phyloP scores from a whole-genome alignment of 768 basidiomycete genomes.

The Phlebiopsis flavidoalba region DNA sequence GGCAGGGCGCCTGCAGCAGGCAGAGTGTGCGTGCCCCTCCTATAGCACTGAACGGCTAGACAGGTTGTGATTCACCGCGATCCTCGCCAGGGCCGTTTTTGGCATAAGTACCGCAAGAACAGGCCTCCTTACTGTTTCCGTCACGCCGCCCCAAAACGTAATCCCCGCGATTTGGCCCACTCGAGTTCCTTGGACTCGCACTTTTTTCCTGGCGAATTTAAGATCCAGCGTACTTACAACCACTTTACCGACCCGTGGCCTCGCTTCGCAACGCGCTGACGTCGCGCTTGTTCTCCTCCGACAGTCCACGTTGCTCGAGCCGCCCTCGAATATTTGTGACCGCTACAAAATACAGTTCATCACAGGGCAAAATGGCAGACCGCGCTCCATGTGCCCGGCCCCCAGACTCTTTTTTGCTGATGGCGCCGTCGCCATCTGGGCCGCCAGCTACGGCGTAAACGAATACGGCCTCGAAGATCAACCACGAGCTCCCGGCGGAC shows the following conservation, averaged over 20 bases:
- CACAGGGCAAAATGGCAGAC: constrained; percentile 50
- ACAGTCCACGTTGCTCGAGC: constrained; percentile 84
- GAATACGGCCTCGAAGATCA: constrained; percentile 61
- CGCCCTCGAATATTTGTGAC: constrained; percentile 70
- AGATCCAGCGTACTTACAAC: constrained; percentile 65
- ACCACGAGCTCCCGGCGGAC: constrained; percentile 29
- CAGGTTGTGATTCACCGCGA: constrained; percentile 8
- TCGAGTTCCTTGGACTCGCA: constrained; percentile 79
- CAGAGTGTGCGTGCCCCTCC: constrained; percentile 62
- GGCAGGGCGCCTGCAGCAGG: constrained; percentile 79
- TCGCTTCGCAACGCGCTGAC: neutral
- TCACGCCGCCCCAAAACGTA: constrained; percentile 40
- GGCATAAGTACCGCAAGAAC: constrained; percentile 57
- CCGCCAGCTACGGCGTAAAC: constrained; percentile 82
- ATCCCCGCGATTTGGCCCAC: constrained; percentile 73
- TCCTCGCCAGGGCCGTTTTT: constrained; percentile 61
- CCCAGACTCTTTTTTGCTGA: constrained; percentile 72
- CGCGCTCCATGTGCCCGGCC: constrained; percentile 67
- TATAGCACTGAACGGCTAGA: neutral
- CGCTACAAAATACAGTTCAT: constrained; percentile 64
- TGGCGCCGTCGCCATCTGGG: constrained; percentile 86
- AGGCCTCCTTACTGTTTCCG: constrained; percentile 29
- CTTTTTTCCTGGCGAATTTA: constrained; percentile 84
- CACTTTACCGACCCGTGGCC: too few relatives aligned
- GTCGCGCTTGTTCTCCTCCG: neutral